A percentile compares a stretch with the other conserved stretches of the same genome.
These are phyloP conservation scores for Kwoniella europaea DNA, from an alignment of 768 basidiomycete genomes.

Conservation along the genomic window DNA sequence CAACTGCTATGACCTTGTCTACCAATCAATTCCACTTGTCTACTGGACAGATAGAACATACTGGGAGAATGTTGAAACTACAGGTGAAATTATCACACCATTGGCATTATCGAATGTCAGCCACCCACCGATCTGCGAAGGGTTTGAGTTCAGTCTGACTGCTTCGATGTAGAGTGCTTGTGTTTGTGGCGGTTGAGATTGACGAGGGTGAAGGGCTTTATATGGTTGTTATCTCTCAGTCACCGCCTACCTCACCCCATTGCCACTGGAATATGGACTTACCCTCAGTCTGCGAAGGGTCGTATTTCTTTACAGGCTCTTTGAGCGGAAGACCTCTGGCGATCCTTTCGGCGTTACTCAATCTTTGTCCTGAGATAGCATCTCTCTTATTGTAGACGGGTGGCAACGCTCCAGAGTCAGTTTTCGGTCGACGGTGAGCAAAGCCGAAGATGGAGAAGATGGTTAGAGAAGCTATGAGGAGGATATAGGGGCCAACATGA, in stretches of 20 bases:
- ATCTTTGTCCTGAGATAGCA: too few relatives aligned
- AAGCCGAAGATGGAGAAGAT: not conserved
- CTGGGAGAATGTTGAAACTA: not conserved
- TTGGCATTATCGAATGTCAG: not conserved
- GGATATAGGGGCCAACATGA: not conserved
- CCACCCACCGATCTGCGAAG: not conserved
- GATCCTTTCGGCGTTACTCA: slow-evolving; percentile 9
- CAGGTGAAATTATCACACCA: slow-evolving; percentile 2
- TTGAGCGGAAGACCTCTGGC: slow-evolving; percentile 10
- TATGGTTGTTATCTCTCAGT: too few relatives aligned
- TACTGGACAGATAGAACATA: too few relatives aligned
- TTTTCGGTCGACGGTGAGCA: too few relatives aligned
- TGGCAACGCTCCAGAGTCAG: too few relatives aligned
- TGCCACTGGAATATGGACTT: not conserved
- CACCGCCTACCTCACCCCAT: too few relatives aligned
- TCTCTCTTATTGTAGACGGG: too few relatives aligned
- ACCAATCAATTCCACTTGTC: too few relatives aligned
- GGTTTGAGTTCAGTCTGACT: not conserved
- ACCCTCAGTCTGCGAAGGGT: not conserved
- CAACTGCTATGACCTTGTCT: not conserved
- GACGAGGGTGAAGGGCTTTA: not conserved
- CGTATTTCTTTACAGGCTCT: slow-evolving; percentile 13
- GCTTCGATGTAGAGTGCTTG: slow-evolving; percentile 1
- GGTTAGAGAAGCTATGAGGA: not conserved
- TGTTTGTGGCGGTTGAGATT: not conserved